Evolutionary conservation across 805 yeast species (phyloP), one percentile per base, ranked within the genome.

Genomic region (Naumovozyma dairenensis): DNA sequence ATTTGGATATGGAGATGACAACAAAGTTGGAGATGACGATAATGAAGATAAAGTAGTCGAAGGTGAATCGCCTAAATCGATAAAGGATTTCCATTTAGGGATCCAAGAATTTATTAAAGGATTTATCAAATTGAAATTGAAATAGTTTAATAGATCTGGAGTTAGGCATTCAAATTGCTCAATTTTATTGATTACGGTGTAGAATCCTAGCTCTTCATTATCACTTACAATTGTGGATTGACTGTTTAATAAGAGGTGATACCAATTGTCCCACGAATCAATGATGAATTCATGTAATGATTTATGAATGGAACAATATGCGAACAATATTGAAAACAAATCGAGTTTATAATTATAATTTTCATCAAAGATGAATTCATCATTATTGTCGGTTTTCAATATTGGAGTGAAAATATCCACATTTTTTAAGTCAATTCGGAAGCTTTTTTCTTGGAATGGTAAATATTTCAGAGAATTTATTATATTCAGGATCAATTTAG

Each of bases 181-280:
- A n/a, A 46, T 25, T 6, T 32, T 27, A 4, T 43, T 34, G 5
- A 48, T 33, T 9, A 50, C 36, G 1, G 51, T 31, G 35, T 42
- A 45, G 25, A 48, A 37, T 2, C 57, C 57, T 7, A n/a, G 33
- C n/a, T 43, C 44, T n/a, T 44, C 28, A 5, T 32, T 27, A 4
- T 43, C 34, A 5, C 46, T 33, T 9, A 50, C 36, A 1, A 49
- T 31, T 34, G 40, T 44, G 25, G 47, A 37, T 2, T 55, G 55
- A 5, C 5, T 16, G 4, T n/a, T 16, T 20, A 16, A 6, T 19
- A 21, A 28, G 39, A 16, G 16, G 29, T 28, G 17, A 13, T 18
- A 19, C 52, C 51, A 42, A 12, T 32, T 29, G 8, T 22, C 22
- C 20, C 43, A 28, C 3, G 47, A 31, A 7, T 38, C 35, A 2